These are phyloP conservation scores for Microstegium vimineum DNA, from an alignment of 176 grass and related monocot species.

Conservation along the genomic window DNA sequence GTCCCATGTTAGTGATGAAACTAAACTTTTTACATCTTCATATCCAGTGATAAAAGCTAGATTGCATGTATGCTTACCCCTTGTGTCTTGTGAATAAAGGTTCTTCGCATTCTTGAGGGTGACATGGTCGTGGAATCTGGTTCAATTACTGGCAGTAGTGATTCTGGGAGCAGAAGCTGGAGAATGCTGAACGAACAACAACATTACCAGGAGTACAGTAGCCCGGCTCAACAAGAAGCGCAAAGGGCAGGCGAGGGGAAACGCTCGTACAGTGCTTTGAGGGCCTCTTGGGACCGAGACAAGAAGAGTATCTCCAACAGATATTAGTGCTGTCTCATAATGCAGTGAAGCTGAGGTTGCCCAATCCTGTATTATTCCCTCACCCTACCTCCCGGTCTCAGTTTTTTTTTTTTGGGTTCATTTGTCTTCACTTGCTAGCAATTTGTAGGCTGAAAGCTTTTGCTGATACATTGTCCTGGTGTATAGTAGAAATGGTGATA, in stretches of 20 bases:
- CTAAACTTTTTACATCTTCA: neutral
- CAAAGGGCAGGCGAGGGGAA: constrained; percentile 41
- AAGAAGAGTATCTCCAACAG: constrained; percentile 58
- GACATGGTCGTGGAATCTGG: constrained; percentile 70
- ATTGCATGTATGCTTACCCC: neutral
- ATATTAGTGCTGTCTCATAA: constrained; percentile 30
- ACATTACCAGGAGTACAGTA: constrained; percentile 40
- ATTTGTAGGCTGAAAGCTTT: constrained; percentile 33
- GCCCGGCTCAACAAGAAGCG: constrained; percentile 39
- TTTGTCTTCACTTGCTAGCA: constrained; percentile 12
- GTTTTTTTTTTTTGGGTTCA: neutral
- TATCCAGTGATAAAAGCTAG: neutral
- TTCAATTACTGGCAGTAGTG: constrained; percentile 55
- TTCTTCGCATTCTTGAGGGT: constrained; percentile 88
- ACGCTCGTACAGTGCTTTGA: constrained; percentile 46
- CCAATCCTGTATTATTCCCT: constrained; percentile 60
- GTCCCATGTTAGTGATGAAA: constrained; percentile 61
- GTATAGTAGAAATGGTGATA: constrained; percentile 62
- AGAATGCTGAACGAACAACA: constrained; percentile 46
- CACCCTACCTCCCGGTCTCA: neutral
- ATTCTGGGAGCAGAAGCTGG: constrained; percentile 62
- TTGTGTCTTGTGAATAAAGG: constrained; percentile 33
- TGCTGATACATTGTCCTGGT: constrained; percentile 38
- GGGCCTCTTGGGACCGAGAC: constrained; percentile 58
- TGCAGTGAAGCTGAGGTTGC: constrained; percentile 10